phyloP scores from a whole-genome alignment of 169 alveolate species.

The Eimeria brunetti region DNA sequence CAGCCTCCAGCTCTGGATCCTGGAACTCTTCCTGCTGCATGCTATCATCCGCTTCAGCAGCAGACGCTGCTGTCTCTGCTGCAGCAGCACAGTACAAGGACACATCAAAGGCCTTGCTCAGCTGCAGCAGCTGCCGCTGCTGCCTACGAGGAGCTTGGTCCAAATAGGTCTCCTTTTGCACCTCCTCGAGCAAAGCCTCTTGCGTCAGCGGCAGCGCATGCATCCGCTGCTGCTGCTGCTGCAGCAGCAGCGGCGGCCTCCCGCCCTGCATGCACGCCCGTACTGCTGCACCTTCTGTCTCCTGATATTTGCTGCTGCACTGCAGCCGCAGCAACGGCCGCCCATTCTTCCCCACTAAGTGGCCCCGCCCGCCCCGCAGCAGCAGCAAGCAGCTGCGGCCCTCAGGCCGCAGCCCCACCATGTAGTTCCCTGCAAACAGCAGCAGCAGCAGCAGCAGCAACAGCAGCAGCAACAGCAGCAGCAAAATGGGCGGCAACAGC shows the following conservation, averaged over 20 bases:
- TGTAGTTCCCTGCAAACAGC: slow-evolving; percentile 35
- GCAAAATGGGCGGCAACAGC: neutral
- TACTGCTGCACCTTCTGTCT: slow-evolving; percentile 22
- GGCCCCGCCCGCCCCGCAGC: slow-evolving; percentile 38
- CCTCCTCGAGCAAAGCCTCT: neutral
- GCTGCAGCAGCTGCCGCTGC: slow-evolving; percentile 68
- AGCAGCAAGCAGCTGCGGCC: slow-evolving; percentile 50
- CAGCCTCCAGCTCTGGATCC: too few species aligned
- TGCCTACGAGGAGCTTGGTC: neutral
- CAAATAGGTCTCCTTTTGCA: neutral
- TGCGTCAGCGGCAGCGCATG: slow-evolving; percentile 19
- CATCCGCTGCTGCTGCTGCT: neutral
- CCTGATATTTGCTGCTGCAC: slow-evolving; percentile 29
- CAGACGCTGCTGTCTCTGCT: neutral
- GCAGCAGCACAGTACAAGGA: neutral
- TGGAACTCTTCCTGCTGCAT: neutral
- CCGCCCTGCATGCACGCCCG: neutral
- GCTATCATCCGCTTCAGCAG: neutral
- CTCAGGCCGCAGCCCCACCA: slow-evolving; percentile 69
- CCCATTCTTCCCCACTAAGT: slow-evolving; percentile 10
- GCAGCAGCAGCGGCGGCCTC: neutral
- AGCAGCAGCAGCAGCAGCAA: neutral
- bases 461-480: neutral
- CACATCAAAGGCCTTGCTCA: neutral
- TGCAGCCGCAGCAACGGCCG: slow-evolving; percentile 30